phyloP scores from a whole-genome alignment of 345 rosid genomes.

The Corymbia maculata region DNA sequence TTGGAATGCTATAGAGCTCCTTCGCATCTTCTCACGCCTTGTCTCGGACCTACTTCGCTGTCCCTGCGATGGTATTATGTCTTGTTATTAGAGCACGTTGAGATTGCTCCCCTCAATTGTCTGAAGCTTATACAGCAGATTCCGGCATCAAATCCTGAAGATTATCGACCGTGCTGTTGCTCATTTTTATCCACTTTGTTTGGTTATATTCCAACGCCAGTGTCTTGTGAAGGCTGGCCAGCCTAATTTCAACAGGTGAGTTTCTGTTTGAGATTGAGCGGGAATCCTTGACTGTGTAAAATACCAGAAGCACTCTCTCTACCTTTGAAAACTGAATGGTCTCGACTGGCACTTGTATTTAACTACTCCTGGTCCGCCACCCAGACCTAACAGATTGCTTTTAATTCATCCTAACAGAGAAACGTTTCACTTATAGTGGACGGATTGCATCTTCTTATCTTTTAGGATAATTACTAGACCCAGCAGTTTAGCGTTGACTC shows the following conservation, averaged over 20 bases:
- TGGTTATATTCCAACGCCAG: neutral
- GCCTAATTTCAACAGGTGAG: neutral
- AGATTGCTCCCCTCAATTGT: neutral
- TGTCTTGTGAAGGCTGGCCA: neutral
- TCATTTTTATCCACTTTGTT: neutral
- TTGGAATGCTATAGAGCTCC: neutral
- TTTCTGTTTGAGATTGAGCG: neutral
- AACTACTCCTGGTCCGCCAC: neutral
- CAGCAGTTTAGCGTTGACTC: neutral
- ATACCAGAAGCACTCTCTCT: neutral
- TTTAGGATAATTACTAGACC: neutral
- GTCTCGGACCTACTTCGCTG: neutral
- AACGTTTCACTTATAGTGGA: neutral
- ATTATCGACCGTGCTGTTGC: neutral
- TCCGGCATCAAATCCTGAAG: neutral
- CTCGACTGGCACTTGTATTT: neutral
- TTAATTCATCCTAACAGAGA: neutral
- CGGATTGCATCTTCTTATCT: neutral
- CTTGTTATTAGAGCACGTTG: neutral
- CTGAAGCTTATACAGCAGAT: neutral
- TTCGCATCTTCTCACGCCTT: neutral
- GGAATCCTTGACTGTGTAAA: neutral
- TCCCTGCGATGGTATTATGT: neutral
- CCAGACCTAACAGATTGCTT: neutral
- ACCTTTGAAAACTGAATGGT: neutral